phyloP scores from a whole-genome alignment of 1,284 basidiomycete genomes.

The Cryptococcus wingfieldii region DNA sequence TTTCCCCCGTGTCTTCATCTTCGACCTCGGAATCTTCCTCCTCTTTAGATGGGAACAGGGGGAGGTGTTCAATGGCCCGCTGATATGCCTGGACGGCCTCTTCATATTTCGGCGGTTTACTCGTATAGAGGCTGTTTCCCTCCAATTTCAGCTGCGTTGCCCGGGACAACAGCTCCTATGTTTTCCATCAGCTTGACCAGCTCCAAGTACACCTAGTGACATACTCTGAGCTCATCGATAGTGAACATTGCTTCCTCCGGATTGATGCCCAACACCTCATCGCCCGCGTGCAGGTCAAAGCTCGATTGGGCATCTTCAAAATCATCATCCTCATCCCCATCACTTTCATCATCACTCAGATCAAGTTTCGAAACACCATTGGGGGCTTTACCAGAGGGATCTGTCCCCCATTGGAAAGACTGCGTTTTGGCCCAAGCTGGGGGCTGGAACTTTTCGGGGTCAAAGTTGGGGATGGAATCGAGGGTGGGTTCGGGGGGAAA shows the following conservation, averaged over 20 bases:
- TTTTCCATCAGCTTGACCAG: not conserved
- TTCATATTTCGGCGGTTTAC: slow-evolving; percentile 25
- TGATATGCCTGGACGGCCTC: slow-evolving; percentile 31
- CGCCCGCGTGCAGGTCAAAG: not conserved
- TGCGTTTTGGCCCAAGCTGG: slow-evolving; percentile 31
- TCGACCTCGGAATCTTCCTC: not conserved
- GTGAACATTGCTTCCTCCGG: slow-evolving; percentile 21
- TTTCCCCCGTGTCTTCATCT: not conserved
- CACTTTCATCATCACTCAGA: slow-evolving; percentile 4
- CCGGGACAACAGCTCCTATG: slow-evolving; percentile 23
- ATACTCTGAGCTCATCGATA: slow-evolving; percentile 22
- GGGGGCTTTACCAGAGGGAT: not conserved
- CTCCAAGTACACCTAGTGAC: not conserved
- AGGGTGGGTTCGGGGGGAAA: not conserved
- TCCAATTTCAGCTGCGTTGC: slow-evolving; percentile 25
- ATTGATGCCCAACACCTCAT: slow-evolving; percentile 5
- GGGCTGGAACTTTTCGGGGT: slow-evolving; percentile 31
- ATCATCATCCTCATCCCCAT: slow-evolving; percentile 9
- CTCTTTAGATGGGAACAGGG: slow-evolving; percentile 1
- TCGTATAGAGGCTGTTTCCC: slow-evolving; percentile 39
- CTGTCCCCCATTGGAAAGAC: slow-evolving; percentile 16
- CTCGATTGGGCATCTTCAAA: slow-evolving; percentile 17
- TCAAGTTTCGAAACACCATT: not conserved
- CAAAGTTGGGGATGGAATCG: slow-evolving; percentile 24
- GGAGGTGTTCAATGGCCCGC: slow-evolving; percentile 29